A percentile compares a stretch with the other conserved stretches of the same genome.
Conservation (phyloP, 2,329 filamentous ascomycete species). For the Aspergillus ibericus region DNA sequence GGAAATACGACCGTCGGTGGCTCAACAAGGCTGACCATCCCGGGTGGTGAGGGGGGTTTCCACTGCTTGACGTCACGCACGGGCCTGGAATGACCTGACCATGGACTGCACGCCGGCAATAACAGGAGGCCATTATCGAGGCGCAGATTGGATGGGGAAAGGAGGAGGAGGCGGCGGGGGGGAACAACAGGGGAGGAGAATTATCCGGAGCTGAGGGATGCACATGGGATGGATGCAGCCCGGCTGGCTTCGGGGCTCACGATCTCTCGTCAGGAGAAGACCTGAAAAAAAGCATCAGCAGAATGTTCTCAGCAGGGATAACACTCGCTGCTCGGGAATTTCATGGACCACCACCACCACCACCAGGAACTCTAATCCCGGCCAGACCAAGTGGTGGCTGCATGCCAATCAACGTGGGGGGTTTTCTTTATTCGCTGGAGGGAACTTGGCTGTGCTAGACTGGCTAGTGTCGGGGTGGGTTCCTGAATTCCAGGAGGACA, state of each 20-base stretch:
- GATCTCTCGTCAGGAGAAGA: not conserved
- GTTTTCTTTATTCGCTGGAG: not conserved
- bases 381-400: not conserved
- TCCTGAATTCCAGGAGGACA: not conserved
- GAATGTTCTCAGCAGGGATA: not conserved
- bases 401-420: slow-evolving; percentile 7
- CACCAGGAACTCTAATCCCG: slow-evolving; percentile 1
- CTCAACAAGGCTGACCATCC: not conserved
- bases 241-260: not conserved
- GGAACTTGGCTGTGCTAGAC: not conserved
- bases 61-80: slow-evolving; percentile 5
- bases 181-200: not conserved
- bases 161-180: not conserved
- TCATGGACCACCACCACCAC: not conserved
- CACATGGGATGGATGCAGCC: too few species aligned
- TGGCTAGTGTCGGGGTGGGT: not conserved
- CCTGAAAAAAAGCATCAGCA: not conserved
- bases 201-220: not conserved
- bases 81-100: slow-evolving; percentile 2
- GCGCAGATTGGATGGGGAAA: not conserved
- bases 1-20: not conserved
- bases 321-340: not conserved
- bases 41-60: not conserved
- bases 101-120: too few species aligned
- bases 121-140: not conserved